phyloP scores from a whole-genome alignment of 2,329 filamentous ascomycete genomes.

The Pseudogymnoascus sp. region DNA sequence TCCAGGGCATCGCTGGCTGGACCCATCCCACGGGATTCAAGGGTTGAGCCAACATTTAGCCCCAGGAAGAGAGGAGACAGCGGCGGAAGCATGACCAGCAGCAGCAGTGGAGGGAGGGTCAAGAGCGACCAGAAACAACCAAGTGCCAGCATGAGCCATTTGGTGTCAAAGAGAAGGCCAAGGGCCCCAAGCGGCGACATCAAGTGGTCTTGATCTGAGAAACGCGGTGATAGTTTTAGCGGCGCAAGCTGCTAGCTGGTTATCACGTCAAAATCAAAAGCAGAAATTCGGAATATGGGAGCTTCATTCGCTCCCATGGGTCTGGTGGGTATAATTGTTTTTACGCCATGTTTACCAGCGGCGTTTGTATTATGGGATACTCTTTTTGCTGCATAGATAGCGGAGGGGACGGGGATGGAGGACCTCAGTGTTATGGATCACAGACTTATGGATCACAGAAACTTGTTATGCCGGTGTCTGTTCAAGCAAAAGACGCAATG shows the following conservation, averaged over 20 bases:
- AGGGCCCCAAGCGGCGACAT: slow-evolving; percentile 27
- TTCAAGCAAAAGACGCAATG: slow-evolving; percentile 5
- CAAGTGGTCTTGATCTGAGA: slow-evolving; percentile 25
- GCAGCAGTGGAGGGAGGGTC: slow-evolving; percentile 15
- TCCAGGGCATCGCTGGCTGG: slow-evolving; percentile 26
- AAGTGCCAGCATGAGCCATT: background rate
- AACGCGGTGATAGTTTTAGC: background rate
- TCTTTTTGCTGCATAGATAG: slow-evolving; percentile 2
- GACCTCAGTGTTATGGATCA: slow-evolving; percentile 4
- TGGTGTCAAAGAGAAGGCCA: slow-evolving; percentile 23
- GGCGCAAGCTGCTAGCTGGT: background rate
- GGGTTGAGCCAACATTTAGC: slow-evolving; percentile 17
- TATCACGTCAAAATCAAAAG: background rate
- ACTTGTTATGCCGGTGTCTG: slow-evolving; percentile 1
- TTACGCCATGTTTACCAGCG: slow-evolving; percentile 1
- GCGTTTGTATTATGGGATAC: slow-evolving; percentile 7
- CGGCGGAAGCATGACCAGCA: slow-evolving; percentile 14
- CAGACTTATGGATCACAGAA: slow-evolving; percentile 2
- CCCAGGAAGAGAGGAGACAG: slow-evolving; percentile 20
- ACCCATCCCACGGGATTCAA: slow-evolving; percentile 16
- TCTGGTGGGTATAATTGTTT: slow-evolving; percentile 2
- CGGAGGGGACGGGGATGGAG: background rate
- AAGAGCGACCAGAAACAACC: slow-evolving; percentile 20
- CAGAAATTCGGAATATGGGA: background rate
- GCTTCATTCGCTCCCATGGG: background rate